These are phyloP conservation scores for Trametes pubescens DNA, from an alignment of 1,284 basidiomycete genomes.

Conservation along the genomic window DNA sequence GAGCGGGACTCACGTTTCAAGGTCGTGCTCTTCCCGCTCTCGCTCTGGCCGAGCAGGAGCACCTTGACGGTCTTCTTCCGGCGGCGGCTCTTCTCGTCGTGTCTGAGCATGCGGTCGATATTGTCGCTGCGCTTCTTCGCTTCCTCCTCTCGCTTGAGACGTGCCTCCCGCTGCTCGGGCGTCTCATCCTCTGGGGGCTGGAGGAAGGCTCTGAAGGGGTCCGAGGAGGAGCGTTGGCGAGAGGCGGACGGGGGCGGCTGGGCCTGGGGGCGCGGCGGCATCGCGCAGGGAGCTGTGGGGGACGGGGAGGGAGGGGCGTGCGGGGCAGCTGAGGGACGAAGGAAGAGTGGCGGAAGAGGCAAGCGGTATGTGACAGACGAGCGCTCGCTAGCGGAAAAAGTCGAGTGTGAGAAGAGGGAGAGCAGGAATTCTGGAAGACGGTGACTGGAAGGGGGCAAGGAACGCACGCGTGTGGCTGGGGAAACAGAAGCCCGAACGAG, in stretches of 20 bases:
- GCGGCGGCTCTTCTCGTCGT: conserved; percentile 65
- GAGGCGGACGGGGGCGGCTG: conserved; percentile 20
- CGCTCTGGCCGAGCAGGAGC: conserved; percentile 81
- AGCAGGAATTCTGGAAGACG: conserved; percentile 25
- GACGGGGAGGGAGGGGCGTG: conserved; percentile 16
- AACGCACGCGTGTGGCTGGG: conserved; percentile 19
- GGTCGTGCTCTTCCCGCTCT: conserved; percentile 84
- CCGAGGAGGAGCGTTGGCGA: conserved; percentile 51
- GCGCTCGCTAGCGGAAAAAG: conserved; percentile 29
- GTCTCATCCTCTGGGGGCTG: conserved; percentile 77
- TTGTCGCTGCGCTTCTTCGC: conserved; percentile 77
- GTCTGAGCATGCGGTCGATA: conserved; percentile 79
- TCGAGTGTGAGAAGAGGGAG: conserved; percentile 26
- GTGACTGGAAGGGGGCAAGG: conserved; percentile 23
- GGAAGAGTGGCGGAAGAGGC: conserved; percentile 28
- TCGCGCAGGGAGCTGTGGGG: conserved; percentile 17
- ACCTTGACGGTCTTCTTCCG: conserved; percentile 74
- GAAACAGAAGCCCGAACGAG: neutral
- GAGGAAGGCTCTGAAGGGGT: conserved; percentile 73
- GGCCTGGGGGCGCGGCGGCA: conserved; percentile 21
- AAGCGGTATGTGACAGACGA: conserved; percentile 30
- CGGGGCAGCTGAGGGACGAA: conserved; percentile 13
- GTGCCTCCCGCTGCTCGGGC: conserved; percentile 62
- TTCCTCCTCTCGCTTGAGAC: conserved; percentile 69
- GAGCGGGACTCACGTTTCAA: conserved; percentile 74